Base-by-base conservation (phyloP, 768 basidiomycete species). In the Boletus sp. region DNA sequence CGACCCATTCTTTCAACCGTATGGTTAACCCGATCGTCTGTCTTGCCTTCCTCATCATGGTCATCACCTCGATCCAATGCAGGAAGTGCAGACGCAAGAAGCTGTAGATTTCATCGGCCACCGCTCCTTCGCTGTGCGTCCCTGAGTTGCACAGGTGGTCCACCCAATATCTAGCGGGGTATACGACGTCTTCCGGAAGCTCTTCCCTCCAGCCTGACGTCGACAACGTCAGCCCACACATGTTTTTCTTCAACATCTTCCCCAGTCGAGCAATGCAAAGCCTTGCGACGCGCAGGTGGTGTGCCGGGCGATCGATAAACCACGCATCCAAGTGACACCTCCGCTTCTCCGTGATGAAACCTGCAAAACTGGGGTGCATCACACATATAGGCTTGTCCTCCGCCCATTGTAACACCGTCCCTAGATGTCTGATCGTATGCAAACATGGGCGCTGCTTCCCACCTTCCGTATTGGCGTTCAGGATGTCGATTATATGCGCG, bases 11-110 rank as follows among this genome's bases (percentile, higher is more conserved):
- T 51, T 63, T 64, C 36, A 71, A 42, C 14, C 56, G 64, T 46
- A 63, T 55, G 59, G 70, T 64, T 8, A 61, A 48, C 20, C 66
- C 63, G 11, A 70, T 73, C 17, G 71, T 73, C 50, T 70, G 70
- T 49, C 71, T 71, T 32, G 71, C 64, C 47, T 58, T 71, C 52
- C 39, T 66, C 54, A 75, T 58, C 42, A 66, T 24, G n/a, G 65
- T 52, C 72, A 73, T 72, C 29, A 55, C 61, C 46, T 73, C 73
- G 42, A 75, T 64, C 72, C 72, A 73, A 50, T 75, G 71, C 10
- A 73, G 48, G 4, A 75, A 66, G 39, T 73, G 67, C 28, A 40
- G 47, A 8, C 41, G 46, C 50, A 72, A 50, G 54, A 72, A 71
- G 32, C 1, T 10, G 2, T 60, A 7, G 2, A 74, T 53, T 12